Evolutionary conservation across 1,139 yeast genomes (phyloP), one percentile per base, ranked within the genome.

Genomic region (Nakaseomyces nivariensis): DNA sequence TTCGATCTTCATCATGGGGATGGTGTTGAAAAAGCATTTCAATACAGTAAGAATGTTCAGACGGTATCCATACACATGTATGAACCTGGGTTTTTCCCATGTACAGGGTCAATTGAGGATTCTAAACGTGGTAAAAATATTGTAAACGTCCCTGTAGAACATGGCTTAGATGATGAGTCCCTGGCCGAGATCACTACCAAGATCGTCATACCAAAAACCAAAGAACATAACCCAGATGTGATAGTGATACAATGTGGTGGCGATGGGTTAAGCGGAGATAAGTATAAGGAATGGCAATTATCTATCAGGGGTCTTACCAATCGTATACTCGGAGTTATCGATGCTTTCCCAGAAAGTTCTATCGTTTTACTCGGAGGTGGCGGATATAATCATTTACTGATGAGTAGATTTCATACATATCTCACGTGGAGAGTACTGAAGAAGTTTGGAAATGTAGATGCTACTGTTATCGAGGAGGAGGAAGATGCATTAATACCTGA

Each of bases 1-100:
- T 64, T 85, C 8, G 95, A 85, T 64, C 62, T 85, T 11, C 94
- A 85, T 60, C 90, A 84, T 62, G 90, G 92, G 0, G 90, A 85
- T 62, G 95, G 89, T 0, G 92, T 85, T 1, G 85, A 82, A 51
- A 67, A 71, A 1, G 88, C 88, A 0, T 85, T 82, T 64, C 70
- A 71, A 51, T 72, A 69, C 54, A 77, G 85, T 0, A 70, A 72
- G 46, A 76, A 74, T 45, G 85, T 85, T 0, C 67, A 75, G 48
- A 81, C 86, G 1, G 69, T 83, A 29, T 82, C 89, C 0, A 57
- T 84, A 1, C 95, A 85, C 63, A 63, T 87, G 34, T 72, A 67
- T 55, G 89, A 80, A 52, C 52, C 74, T 4, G 92, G 89, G 0
- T 84, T 85, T 60, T 85, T 75, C 56, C 94, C 94, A 0, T 88